Percentiles rank a stretch among this genome's conserved stretches.
Conservation (phyloP, 2,329 filamentous ascomycete genomes). For the Cercospora berteroae region DNA sequence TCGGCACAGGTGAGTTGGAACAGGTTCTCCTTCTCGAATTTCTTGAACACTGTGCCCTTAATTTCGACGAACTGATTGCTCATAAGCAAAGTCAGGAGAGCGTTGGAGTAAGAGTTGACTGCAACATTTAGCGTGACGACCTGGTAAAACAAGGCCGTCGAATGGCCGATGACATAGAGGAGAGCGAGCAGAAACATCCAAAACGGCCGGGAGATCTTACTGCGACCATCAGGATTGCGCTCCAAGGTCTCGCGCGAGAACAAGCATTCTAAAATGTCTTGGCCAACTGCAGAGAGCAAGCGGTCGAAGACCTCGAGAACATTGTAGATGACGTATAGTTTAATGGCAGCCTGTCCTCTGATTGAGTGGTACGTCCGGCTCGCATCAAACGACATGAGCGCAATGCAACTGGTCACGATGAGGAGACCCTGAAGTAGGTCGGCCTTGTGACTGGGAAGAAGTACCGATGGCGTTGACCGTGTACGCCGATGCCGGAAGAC, state of each 20-base stretch:
- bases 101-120: constrained; percentile 97
- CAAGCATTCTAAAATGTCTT: constrained; percentile 93
- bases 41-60: constrained; percentile 97
- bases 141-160: constrained; percentile 89
- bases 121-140: constrained; percentile 97
- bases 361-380: constrained; percentile 98
- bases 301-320: constrained; percentile 91
- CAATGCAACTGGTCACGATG: constrained; percentile 79
- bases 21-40: constrained; percentile 95
- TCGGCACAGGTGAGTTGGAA: constrained; percentile 97
- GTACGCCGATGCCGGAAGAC: constrained; percentile 65
- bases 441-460: constrained; percentile 88
- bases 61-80: constrained; percentile 99
- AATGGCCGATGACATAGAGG: constrained; percentile 82
- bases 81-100: constrained; percentile 83
- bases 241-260: constrained; percentile 92
- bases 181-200: constrained; percentile 88
- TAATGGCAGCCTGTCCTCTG: constrained; percentile 92
- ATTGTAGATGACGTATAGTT: constrained; percentile 98
- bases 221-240: constrained; percentile 80
- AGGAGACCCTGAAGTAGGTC: constrained; percentile 88
- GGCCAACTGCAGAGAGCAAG: constrained; percentile 83
- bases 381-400: constrained; percentile 88
- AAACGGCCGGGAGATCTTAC: constrained; percentile 82
- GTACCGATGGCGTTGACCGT: constrained; percentile 78